These are phyloP conservation scores for Chloropicon primus DNA, from an alignment of 139 green algal genomes.

Conservation along the genomic window DNA sequence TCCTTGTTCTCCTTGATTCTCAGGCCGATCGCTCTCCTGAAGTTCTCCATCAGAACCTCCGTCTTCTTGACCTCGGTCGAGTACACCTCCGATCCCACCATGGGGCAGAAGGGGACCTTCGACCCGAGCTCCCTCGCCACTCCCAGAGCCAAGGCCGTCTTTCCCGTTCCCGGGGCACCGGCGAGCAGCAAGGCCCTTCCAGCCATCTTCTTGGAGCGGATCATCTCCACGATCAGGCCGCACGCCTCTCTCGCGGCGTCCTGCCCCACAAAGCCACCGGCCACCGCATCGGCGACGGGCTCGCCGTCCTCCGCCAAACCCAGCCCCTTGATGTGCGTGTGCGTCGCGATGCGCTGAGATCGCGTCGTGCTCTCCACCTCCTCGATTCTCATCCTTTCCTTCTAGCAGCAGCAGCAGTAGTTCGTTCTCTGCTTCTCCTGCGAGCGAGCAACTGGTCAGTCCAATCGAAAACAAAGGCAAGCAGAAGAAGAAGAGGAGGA, in stretches of 20 bases:
- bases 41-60: conserved; percentile 98
- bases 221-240: conserved; percentile 97
- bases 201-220: conserved; percentile 95
- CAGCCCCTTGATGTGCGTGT: conserved; percentile 98
- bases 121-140: conserved; percentile 87
- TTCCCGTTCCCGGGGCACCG: conserved; percentile 90
- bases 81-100: conserved; percentile 98
- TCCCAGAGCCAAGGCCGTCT: conserved; percentile 93
- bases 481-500: too few species aligned
- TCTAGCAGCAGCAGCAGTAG: too few species aligned
- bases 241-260: conserved; percentile 67
- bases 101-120: conserved; percentile 96
- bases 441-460: too few species aligned
- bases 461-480: too few species aligned
- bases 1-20: conserved; percentile 99
- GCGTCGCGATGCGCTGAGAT: conserved; percentile 83
- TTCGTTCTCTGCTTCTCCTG: too few species aligned
- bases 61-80: conserved; percentile 98
- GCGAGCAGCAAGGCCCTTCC: conserved; percentile 69
- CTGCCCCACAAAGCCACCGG: background rate
- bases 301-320: conserved; percentile 38
- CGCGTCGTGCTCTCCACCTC: conserved; percentile 86
- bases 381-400: conserved; percentile 61
- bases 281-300: background rate
- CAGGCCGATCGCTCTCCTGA: conserved; percentile 88